Conservation (phyloP, 495 filamentous ascomycete genomes). For the Cercophora sp. region DNA sequence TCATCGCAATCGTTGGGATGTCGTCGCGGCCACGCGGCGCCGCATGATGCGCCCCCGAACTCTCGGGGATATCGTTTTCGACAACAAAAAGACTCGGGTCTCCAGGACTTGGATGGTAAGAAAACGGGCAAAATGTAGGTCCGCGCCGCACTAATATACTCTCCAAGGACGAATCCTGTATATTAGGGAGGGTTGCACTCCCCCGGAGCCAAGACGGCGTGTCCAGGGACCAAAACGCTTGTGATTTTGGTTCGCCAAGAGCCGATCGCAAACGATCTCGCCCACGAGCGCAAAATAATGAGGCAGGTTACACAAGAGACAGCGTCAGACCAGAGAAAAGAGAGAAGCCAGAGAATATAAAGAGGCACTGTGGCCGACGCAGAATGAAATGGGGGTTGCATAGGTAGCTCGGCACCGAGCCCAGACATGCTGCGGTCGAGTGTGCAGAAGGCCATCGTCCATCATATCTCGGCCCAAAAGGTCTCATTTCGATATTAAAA, state of each 20-base stretch:
- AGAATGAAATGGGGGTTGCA: neutral
- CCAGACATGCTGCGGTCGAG: neutral
- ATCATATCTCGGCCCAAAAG: conserved; percentile 9
- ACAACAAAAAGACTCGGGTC: too few species aligned
- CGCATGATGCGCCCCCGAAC: neutral
- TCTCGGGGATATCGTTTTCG: too few species aligned
- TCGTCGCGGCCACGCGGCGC: neutral
- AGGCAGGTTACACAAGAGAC: too few species aligned
- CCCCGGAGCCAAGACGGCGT: neutral
- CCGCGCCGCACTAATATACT: too few species aligned
- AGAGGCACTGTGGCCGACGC: neutral
- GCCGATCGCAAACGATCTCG: too few species aligned
- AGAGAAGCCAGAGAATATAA: neutral
- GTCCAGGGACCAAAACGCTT: neutral
- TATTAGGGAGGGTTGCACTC: conserved; percentile 5
- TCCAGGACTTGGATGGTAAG: too few species aligned
- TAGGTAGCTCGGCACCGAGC: neutral
- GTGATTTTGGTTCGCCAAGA: neutral
- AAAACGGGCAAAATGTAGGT: too few species aligned
- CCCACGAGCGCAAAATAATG: too few species aligned
- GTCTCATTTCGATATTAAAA: conserved; percentile 17
- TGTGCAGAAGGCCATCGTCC: conserved; percentile 1
- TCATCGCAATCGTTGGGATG: neutral
- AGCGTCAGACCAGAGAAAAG: neutral
- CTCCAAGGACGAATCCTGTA: too few species aligned